Evolutionary conservation across 2,329 filamentous ascomycete genomes (phyloP), one percentile per base, ranked within the genome.

Genomic region (Diaporthe australafricana): DNA sequence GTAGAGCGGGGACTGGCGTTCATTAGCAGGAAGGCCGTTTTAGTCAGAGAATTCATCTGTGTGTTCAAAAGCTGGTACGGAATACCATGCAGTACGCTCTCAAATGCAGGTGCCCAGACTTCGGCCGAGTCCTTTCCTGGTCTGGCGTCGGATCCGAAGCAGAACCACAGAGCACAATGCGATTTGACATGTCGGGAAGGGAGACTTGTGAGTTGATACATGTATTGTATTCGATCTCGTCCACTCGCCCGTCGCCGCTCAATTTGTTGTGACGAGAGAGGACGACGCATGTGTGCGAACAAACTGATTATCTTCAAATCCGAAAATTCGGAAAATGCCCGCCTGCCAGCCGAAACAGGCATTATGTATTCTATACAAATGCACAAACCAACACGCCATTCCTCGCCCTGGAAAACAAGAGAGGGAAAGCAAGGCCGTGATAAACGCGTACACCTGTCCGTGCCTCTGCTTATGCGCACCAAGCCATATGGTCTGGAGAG

Each of bases 351-450:
- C 60, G 35, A 45, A 48, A 20, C 47, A 45, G 42, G 7, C 20
- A 16, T 35, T n/a, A 35, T 30, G n/a, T 8, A 40, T 32, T 70
- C 68, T 63, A 70, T 63, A 52, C 55, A 63, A 70, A 25, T 63
- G 42, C 53, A 50, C 55, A 52, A 38, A 62, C 55, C 55, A 70
- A 50, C 32, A 38, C 68, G 55, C 35, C 55, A 52, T 56, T 35
- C 38, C 66, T 22, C 35, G 38, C 30, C 22, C 55, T 11, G 38
- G 8, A n/a, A 30, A n/a, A 8, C 14, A 17, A 20, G 20, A 50
- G 22, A 68, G 22, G 32, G 2, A 32, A 16, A 52, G 48, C 47
- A 16, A 9, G 9, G 48, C 48, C 35, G 38, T 40, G n/a, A 42
- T 14, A 38, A 40, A 42, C 22, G n/a, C 22, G 30, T 42, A 32